Evolutionary conservation across 495 filamentous ascomycete species (phyloP).

Genomic region (Lindgomyces ingoldianus): DNA sequence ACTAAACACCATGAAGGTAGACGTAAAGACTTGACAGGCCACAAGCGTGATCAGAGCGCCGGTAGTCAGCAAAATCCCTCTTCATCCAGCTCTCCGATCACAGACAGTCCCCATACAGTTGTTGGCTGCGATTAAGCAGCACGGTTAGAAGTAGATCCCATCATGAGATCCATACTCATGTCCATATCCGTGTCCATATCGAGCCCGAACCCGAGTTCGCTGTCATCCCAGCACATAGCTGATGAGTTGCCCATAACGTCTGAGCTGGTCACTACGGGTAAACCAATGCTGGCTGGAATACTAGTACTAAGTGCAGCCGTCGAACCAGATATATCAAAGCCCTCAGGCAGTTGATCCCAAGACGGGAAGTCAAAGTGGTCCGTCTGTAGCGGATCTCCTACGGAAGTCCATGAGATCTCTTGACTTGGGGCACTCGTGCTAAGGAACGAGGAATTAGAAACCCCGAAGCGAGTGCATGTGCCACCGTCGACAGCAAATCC

Average conservation of each 20-base stretch:
- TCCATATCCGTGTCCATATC: constrained; percentile 30
- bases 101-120: not conserved
- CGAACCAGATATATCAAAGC: constrained; percentile 1
- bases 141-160: not conserved
- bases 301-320: not conserved
- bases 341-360: constrained; percentile 16
- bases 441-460: not conserved
- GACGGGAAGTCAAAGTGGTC: constrained; percentile 16
- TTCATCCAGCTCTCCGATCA: not conserved
- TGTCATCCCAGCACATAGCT: constrained; percentile 18
- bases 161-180: constrained; percentile 19
- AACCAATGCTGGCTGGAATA: not conserved
- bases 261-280: not conserved
- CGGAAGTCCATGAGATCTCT: not conserved
- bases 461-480: not conserved
- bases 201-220: constrained; percentile 12
- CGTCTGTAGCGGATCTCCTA: not conserved
- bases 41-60: too few species aligned
- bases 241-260: not conserved
- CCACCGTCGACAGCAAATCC: too few species aligned
- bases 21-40: too few species aligned
- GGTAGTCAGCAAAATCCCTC: too few species aligned
- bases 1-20: too few species aligned
- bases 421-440: not conserved
- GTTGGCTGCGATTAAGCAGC: not conserved